These are phyloP conservation scores for Yarrowia sp. DNA, from an alignment of 805 yeast genomes.

Conservation along the genomic window DNA sequence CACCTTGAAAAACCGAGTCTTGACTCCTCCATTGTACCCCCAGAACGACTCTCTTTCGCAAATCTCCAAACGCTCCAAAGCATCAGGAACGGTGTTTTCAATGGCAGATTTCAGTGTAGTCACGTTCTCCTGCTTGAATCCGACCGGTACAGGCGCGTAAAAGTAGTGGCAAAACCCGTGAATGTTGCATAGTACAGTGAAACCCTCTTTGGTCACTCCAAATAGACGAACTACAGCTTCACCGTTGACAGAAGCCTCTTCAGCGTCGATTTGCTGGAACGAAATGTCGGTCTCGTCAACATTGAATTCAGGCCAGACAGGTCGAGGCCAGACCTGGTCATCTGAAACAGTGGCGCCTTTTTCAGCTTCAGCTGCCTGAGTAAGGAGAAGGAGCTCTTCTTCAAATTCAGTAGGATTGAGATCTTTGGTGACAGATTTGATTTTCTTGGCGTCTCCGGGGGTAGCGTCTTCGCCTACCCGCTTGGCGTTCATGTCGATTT, in stretches of 20 bases:
- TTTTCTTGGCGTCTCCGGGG: background rate
- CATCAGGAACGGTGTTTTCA: constrained; percentile 44
- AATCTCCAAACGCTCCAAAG: constrained; percentile 65
- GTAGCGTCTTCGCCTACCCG: constrained; percentile 6
- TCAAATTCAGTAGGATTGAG: constrained; percentile 50
- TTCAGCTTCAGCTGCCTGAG: constrained; percentile 39
- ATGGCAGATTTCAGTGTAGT: constrained; percentile 49
- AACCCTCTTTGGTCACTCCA: constrained; percentile 83
- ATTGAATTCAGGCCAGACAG: constrained; percentile 50
- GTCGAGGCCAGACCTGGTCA: constrained; percentile 55
- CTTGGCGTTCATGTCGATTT: constrained; percentile 7
- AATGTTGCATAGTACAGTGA: constrained; percentile 86
- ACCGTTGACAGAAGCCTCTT: constrained; percentile 65
- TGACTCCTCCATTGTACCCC: constrained; percentile 83
- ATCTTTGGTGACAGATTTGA: constrained; percentile 2
- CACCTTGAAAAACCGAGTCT: constrained; percentile 76
- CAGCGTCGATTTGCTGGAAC: constrained; percentile 94
- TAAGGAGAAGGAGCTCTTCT: constrained; percentile 49
- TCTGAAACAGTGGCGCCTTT: constrained; percentile 29
- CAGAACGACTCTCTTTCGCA: constrained; percentile 79
- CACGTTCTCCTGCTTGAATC: constrained; percentile 60
- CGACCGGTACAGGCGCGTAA: constrained; percentile 86
- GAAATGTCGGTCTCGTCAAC: constrained; percentile 53
- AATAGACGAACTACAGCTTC: constrained; percentile 71
- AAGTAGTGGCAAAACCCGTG: constrained; percentile 86